Evolutionary conservation across 257 asterid species (phyloP), one percentile per base, ranked within the genome.

Genomic region (Lavandula angustifolia): DNA sequence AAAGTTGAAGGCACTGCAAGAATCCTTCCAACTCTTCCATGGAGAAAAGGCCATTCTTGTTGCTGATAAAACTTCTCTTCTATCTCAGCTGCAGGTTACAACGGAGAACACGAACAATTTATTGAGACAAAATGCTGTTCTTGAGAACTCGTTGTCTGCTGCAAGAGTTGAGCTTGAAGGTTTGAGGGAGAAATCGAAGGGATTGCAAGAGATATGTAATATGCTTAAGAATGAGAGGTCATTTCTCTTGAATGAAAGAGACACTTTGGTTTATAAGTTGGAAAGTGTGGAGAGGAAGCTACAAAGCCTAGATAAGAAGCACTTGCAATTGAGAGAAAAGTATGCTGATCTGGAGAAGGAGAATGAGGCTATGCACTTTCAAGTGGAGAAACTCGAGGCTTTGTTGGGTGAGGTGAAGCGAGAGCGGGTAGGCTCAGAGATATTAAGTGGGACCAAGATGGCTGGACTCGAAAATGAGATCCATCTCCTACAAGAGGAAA

Each of bases 121-220:
- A 52, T 72, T 90, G 73, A 94, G 81, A 56, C 87, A 81, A 67
- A 94, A 87, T 68, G 95, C 84, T n/a, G 83, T 83, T 78, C 81
- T 87, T 44, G 97, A 90, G 79, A 78, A 78, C 67, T 84, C 99
- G 1, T 82, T 94, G 34, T 83, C 80, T 34, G 78, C 73, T 12
- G 88, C 95, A 34, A 86, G 83, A 72, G 67, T 82, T 38, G 99
- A 94, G 73, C 92, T 94, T 14, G 91, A 87, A 80, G 95, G 95
- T 57, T 69, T 94, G 87, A 86, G 92, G 77, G 96, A 90, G 76
- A 90, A 85, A 67, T 90, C 99, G 7, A 87, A 82, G 78, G 96
- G 95, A 50, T 73, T 94, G 38, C 91, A 83, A 75, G 95, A 80
- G 62, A 84, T 94, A 48, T 86, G 99, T 22, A 82, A 69, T 60